Evolutionary conservation across 768 basidiomycete species (phyloP), one percentile per base, ranked within the genome.

Genomic region (Rhizopogon vesiculosus): DNA sequence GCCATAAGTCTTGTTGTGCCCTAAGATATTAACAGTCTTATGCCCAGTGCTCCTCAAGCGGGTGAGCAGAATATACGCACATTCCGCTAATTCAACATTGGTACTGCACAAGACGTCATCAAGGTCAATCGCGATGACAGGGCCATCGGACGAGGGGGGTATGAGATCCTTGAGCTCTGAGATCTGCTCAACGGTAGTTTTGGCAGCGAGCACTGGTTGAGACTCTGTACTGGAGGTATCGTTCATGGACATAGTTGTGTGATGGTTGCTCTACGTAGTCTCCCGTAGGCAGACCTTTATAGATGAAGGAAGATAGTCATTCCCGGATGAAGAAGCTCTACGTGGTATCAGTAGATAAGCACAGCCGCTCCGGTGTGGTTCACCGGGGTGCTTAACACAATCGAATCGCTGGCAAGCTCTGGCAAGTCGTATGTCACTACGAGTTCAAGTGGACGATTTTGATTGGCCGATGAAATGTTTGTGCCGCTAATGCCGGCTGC

Each of bases 41-140:
- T 50, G 31, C n/a, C 16, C 25, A 9, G 18, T 38, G 56, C 5
- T 38, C 1, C 33, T 38, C 35, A 22, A 16, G 33, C 8, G 22
- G 15, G 42, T 16, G 40, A 35, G 52, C 19, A 60, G 59, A 22
- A 25, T 28, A 42, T 15, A 66, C 82, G 62, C 65, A 86, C 87
- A 89, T 39, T 80, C 62, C 15, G 80, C 78, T 18, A 87, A 74
- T 22, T 70, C 68, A 40, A 69, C 57, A 65, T 88, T 89, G n/a
- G 86, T 89, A 64, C 78, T 66, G 57, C 81, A 74, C 54, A 88
- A 69, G 39, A 88, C 86, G 69, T 88, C 87, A 57, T 88, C 86
- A 53, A 87, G 61, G 67, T 88, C 86, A 41, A 86, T 70, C 4
- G 84, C 82, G 62, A 88, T 81, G 49, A 84, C 64, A 28, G 76